A percentile compares a stretch with the other conserved stretches of the same genome.
Evolutionary conservation across 768 basidiomycete genomes (phyloP).

Genomic region (Auricularia sp.): DNA sequence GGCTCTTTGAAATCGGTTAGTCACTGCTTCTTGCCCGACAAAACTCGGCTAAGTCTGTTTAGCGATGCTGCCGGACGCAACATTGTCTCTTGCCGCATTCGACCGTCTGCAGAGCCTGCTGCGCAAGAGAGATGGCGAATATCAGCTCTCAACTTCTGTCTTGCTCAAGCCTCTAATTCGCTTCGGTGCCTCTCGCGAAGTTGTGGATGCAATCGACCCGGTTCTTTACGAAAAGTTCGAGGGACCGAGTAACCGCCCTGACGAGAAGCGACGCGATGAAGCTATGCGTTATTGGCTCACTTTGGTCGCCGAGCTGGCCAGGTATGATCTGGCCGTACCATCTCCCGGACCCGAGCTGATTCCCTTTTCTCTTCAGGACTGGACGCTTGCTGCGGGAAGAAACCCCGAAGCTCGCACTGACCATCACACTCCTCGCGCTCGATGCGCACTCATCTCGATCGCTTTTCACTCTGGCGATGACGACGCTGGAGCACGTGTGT

Average conservation of each 20-base stretch:
- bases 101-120: conserved; percentile 23
- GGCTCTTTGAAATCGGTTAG: conserved; percentile 36
- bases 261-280: conserved; percentile 29
- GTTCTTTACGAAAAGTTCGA: conserved; percentile 16
- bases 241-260: conserved; percentile 20
- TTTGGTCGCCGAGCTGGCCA: not conserved
- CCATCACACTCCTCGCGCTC: conserved; percentile 6
- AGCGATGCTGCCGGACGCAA: conserved; percentile 22
- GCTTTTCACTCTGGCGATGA: conserved; percentile 31
- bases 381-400: too few species aligned
- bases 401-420: conserved; percentile 29
- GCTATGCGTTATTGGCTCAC: conserved; percentile 25
- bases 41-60: conserved; percentile 6
- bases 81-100: conserved; percentile 9
- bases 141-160: conserved; percentile 26
- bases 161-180: conserved; percentile 23
- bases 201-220: conserved; percentile 25
- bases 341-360: too few species aligned
- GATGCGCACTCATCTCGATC: conserved; percentile 31
- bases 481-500: conserved; percentile 18
- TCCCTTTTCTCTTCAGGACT: too few species aligned
- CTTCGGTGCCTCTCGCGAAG: conserved; percentile 34
- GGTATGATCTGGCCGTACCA: not conserved
- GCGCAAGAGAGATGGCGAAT: conserved; percentile 18
- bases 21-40: not conserved